Evolutionary conservation across 257 asterid genomes (phyloP).

Genomic region (Henckelia pumila): DNA sequence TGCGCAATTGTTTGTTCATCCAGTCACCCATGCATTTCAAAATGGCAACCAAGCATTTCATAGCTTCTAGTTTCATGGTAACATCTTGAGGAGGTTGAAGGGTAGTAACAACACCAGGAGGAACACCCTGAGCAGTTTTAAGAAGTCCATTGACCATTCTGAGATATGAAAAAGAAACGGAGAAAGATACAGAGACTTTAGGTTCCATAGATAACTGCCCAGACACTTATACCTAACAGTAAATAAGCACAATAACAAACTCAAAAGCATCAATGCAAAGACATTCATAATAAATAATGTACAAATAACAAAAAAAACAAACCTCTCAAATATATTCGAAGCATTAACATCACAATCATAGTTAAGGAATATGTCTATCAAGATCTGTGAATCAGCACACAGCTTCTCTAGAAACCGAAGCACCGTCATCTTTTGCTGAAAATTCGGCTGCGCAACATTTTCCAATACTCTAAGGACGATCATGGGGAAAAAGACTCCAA

Average conservation of each 20-base stretch:
- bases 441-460: constrained; percentile 93
- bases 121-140: constrained; percentile 98
- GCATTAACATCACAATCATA: constrained; percentile 99
- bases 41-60: constrained; percentile 83
- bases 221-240: constrained; percentile 16
- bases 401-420: constrained; percentile 94
- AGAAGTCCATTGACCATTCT: constrained; percentile 99
- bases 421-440: constrained; percentile 97
- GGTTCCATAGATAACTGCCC: constrained; percentile 12
- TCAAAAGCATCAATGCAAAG: constrained; percentile 19
- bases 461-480: constrained; percentile 90
- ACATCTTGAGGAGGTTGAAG: constrained; percentile 86
- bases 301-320: constrained; percentile 25
- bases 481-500: constrained; percentile 99
- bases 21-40: constrained; percentile 96
- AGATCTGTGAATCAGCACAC: constrained; percentile 84
- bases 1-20: constrained; percentile 93
- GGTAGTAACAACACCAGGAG: constrained; percentile 80
- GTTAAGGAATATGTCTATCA: constrained; percentile 96
- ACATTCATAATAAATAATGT: constrained; percentile 18
- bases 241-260: constrained; percentile 17
- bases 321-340: constrained; percentile 98
- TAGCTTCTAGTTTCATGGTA: constrained; percentile 88
- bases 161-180: constrained; percentile 25
- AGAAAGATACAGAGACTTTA: constrained; percentile 19